Evolutionary conservation across 139 green algal species (phyloP).

Genomic region (Chlorella sp.): DNA sequence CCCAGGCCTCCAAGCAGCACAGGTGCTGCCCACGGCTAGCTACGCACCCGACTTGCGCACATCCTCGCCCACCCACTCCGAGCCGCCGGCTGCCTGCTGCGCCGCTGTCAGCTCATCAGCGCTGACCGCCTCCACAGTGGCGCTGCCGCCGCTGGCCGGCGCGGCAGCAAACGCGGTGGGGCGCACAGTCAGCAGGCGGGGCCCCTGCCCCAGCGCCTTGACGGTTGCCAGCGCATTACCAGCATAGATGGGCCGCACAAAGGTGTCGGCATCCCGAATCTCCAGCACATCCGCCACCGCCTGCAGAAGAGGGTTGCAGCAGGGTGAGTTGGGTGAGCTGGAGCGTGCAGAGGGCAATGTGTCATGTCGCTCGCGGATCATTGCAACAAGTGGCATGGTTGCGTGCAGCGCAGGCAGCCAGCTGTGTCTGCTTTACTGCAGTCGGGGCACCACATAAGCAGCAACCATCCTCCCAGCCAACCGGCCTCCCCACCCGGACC

Average conservation of each 20-base stretch:
- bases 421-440: no score
- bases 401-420: no score
- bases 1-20: no score
- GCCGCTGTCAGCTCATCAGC: conserved; percentile 56
- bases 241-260: conserved; percentile 90
- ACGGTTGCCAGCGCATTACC: conserved; percentile 92
- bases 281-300: conserved; percentile 83
- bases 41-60: conserved; percentile 32
- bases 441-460: no score
- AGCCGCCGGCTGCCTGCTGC: not conserved
- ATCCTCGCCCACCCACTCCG: conserved; percentile 72
- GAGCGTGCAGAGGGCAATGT: no score
- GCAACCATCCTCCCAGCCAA: no score
- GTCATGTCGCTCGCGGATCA: no score
- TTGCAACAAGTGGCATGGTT: no score
- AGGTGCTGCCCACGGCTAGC: no score
- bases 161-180: conserved; percentile 77
- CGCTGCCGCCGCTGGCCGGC: not conserved
- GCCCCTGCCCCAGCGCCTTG: conserved; percentile 27
- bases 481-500: not conserved
- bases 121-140: conserved; percentile 56
- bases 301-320: conserved; percentile 44
- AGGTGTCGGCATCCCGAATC: conserved; percentile 69
- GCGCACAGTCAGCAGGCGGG: conserved; percentile 80
- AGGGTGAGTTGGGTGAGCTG: no score